These are phyloP conservation scores for Pseudogymnoascus destructans DNA, from an alignment of 2,329 filamentous ascomycete genomes.

Conservation along the genomic window DNA sequence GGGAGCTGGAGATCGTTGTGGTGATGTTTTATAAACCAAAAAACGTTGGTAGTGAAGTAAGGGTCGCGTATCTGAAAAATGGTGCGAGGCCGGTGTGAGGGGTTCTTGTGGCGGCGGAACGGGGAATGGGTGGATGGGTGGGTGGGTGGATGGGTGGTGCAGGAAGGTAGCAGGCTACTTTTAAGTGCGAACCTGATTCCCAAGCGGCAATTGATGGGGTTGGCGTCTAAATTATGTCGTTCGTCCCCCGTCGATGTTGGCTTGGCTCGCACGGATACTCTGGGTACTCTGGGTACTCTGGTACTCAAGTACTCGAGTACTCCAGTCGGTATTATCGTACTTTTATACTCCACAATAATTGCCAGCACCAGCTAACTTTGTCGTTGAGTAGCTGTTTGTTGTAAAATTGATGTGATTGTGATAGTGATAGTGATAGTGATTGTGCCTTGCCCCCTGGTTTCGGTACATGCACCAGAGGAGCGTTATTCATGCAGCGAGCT, in stretches of 20 bases:
- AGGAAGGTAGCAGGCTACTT: background rate
- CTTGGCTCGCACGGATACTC: background rate
- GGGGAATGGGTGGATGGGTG: too few relatives aligned
- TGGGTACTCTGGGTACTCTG: background rate
- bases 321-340: too few relatives aligned
- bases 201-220: conserved; percentile 9
- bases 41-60: background rate
- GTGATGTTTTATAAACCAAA: background rate
- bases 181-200: conserved; percentile 9
- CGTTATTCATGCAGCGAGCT: background rate
- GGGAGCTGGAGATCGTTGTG: background rate
- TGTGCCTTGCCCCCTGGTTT: background rate
- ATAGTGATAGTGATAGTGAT: background rate
- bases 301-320: background rate
- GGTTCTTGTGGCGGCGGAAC: conserved; percentile 5
- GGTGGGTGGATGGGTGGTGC: background rate
- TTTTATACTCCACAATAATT: background rate
- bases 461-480: background rate
- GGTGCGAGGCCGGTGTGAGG: conserved; percentile 2
- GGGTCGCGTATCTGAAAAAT: conserved; percentile 5
- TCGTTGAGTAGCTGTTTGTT: background rate
- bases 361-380: background rate
- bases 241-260: background rate
- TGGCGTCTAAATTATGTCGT: conserved; percentile 9
- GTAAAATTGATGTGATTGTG: background rate